Evolutionary conservation across 352 stramenopile species (phyloP), one percentile per base, ranked within the genome.

Genomic region (Globisporangium rhizosaccharum): DNA sequence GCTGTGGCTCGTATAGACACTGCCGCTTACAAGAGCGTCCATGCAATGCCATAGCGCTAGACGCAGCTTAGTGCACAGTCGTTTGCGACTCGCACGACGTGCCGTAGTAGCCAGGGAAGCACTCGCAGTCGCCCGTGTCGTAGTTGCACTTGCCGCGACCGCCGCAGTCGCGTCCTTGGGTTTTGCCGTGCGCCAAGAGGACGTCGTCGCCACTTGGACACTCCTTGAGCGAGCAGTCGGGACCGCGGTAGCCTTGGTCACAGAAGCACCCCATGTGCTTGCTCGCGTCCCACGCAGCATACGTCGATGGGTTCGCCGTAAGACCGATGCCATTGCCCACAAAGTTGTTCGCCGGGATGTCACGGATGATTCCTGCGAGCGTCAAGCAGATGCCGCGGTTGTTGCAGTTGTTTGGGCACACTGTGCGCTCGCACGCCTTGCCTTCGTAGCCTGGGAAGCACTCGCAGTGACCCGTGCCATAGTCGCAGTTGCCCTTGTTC

Each of bases 341-440:
- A 39, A 39, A 39, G 23, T 46, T 46, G 41, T 9, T 1, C 11
- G 18, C 2, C 10, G 69, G 69, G 0, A 57, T 41, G 10, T 74
- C 65, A 2, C 58, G 59, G 48, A 94, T 87, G 41, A 98, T 89
- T 10, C 87, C 78, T 58, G 73, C 71, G 41, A 98, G 79, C 30
- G 91, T 97, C 60, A 97, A 79, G 73, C 96, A 99, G 64, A 98
- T 87, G 47, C 94, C 96, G 63, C 88, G 96, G 56, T 65, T 68
- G 67, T 91, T 97, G 85, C 96, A 99, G 68, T 96, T 79, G 76
- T 97, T 98, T n/a, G 94, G 93, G 68, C 96, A 98, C 57, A 96
- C 71, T 1, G 88, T 94, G 66, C 92, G 81, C 65, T 97, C 78
- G 67, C 92, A 98, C 18, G 89, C 86, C 56, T 94, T 96, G 71